Conservation (phyloP, 805 yeast genomes). For the Candida saitoana region DNA sequence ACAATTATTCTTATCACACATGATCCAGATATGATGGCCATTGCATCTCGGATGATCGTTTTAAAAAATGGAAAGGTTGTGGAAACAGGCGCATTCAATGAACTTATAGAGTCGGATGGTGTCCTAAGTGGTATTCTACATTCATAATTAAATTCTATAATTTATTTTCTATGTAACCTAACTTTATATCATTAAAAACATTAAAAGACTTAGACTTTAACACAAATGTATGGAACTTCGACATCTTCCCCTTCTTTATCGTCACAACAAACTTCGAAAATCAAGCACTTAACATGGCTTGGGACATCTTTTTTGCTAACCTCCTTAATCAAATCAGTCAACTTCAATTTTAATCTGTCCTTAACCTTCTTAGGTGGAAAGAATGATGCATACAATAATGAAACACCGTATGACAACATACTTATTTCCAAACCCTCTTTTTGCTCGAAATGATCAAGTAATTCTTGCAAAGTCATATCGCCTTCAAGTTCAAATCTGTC, state of each 20-base stretch:
- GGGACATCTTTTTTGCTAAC: slow-evolving; percentile 83
- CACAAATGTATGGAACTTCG: slow-evolving; percentile 83
- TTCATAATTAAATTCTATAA: neutral
- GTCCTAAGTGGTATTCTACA: neutral
- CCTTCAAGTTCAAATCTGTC: slow-evolving; percentile 84
- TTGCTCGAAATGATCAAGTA: slow-evolving; percentile 70
- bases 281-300: slow-evolving; percentile 66
- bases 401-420: slow-evolving; percentile 89
- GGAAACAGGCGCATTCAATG: slow-evolving; percentile 41
- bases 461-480: slow-evolving; percentile 68
- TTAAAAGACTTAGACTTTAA: slow-evolving; percentile 29
- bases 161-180: neutral
- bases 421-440: slow-evolving; percentile 83
- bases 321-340: slow-evolving; percentile 74
- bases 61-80: slow-evolving; percentile 46
- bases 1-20: slow-evolving; percentile 71
- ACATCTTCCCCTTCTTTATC: slow-evolving; percentile 93
- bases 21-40: slow-evolving; percentile 58
- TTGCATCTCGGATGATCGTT: slow-evolving; percentile 49
- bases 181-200: neutral
- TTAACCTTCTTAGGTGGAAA: slow-evolving; percentile 86
- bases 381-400: slow-evolving; percentile 87
- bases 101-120: slow-evolving; percentile 4
- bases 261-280: slow-evolving; percentile 88
- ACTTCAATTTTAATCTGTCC: slow-evolving; percentile 64